Percentiles rank a stretch among this genome's conserved stretches.
phyloP scores from a whole-genome alignment of 345 rosid genomes.

The Draba incana region DNA sequence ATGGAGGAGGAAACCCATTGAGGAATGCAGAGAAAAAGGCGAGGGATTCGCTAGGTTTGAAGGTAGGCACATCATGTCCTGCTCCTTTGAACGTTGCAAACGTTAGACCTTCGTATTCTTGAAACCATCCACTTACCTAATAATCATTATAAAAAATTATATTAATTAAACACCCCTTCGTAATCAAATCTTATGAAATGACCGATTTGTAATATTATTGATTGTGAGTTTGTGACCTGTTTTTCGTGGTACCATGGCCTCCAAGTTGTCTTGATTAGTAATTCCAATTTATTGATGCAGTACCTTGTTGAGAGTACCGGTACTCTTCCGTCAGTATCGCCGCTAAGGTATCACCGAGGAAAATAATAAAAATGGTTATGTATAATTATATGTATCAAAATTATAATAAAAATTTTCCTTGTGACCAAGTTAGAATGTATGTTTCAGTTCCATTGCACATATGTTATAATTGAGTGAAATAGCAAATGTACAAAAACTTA shows the following conservation, averaged over 20 bases:
- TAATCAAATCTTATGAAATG: too few relatives aligned
- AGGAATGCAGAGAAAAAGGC: constrained; percentile 71
- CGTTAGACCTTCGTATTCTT: constrained; percentile 78
- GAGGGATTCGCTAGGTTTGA: constrained; percentile 71
- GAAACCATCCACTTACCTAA: constrained; percentile 84
- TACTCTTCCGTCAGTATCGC: constrained; percentile 92
- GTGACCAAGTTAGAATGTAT: not conserved
- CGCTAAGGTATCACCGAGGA: constrained; percentile 45
- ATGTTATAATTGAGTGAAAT: not conserved
- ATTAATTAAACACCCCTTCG: too few relatives aligned
- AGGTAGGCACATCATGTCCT: constrained; percentile 79
- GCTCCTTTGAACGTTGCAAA: constrained; percentile 89
- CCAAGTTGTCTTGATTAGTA: constrained; percentile 69
- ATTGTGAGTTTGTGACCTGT: constrained; percentile 51
- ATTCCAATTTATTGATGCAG: constrained; percentile 55
- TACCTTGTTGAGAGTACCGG: constrained; percentile 77
- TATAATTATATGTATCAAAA: not conserved
- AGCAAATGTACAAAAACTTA: not conserved
- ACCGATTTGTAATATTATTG: too few relatives aligned
- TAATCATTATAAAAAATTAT: too few relatives aligned
- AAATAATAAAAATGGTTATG: not conserved
- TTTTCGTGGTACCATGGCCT: constrained; percentile 82
- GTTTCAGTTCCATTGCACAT: not conserved
- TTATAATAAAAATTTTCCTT: not conserved
- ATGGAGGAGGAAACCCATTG: constrained; percentile 50